Evolutionary conservation across 2,329 filamentous ascomycete species (phyloP), one percentile per base, ranked within the genome.

Genomic region (Cercospora beticola): DNA sequence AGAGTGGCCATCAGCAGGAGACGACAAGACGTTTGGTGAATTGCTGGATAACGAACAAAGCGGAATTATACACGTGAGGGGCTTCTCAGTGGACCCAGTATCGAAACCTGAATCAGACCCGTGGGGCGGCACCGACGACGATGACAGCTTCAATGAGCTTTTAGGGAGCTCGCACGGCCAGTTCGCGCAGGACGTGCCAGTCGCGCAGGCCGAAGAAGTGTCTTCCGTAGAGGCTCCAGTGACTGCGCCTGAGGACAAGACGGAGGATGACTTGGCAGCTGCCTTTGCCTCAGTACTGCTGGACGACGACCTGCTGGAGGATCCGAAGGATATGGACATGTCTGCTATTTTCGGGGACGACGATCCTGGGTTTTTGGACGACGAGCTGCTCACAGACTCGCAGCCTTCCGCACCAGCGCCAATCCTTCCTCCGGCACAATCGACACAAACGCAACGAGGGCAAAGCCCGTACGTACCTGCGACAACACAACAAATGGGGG

Each of bases 201-300:
- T 68, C n/a, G 58, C 62, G 43, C 28, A 56, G 16, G 31, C 62
- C 5, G 70, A 71, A 60, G 58, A 65, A 26, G 57, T 52, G 36
- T 46, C 66, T 52, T 28, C 69, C 18, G 18, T 68, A n/a, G 67
- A 65, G 33, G 59, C 68, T 30, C 59, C 58, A 64, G 68, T 65
- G 36, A 68, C 28, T 18, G 63, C 52, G 21, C 64, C 36, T 10
- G 64, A 64, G 8, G 54, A 49, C 18, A 65, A 62, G 30, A 73
- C 74, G 5, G 82, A 86, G 6, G 86, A 89, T 52, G 91, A 94
- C 75, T 79, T 95, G 49, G 90, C 91, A 57, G 91, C 91, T 18
- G 89, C 92, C 73, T 97, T 94, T 92, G 88, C 92, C 71, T 90
- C 92, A 58, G 92, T 92, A 54, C 87, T 97, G 74, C 92, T 83